Evolutionary conservation across 768 basidiomycete genomes (phyloP).

Genomic region (Lactarius vividus): DNA sequence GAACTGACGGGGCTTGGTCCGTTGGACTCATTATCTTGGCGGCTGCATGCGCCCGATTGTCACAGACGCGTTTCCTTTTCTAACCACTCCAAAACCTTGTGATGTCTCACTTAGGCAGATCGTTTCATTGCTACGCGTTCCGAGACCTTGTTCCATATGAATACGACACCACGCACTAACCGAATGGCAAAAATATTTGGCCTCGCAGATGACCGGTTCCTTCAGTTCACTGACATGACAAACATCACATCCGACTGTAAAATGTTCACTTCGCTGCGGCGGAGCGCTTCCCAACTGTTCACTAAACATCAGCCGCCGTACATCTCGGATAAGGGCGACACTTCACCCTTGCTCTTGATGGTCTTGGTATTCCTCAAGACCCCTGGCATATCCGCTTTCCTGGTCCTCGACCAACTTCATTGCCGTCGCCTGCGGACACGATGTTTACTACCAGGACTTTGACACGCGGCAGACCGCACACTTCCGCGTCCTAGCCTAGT

Average conservation of each 20-base stretch:
- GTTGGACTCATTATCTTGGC: neutral
- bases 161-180: slow-evolving; percentile 62
- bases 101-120: slow-evolving; percentile 44
- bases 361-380: slow-evolving; percentile 56
- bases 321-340: slow-evolving; percentile 54
- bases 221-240: slow-evolving; percentile 48
- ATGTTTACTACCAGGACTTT: slow-evolving; percentile 63
- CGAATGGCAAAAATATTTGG: slow-evolving; percentile 64
- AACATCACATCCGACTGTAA: slow-evolving; percentile 37
- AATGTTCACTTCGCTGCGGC: slow-evolving; percentile 49
- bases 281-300: slow-evolving; percentile 42
- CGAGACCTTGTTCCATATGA: slow-evolving; percentile 50
- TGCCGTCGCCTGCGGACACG: slow-evolving; percentile 56
- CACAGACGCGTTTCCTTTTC: slow-evolving; percentile 5
- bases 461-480: slow-evolving; percentile 51
- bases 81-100: neutral
- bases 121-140: slow-evolving; percentile 58
- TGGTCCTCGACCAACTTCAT: slow-evolving; percentile 62
- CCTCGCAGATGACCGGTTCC: slow-evolving; percentile 51
- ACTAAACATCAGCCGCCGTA: slow-evolving; percentile 52
- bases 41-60: neutral
- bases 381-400: slow-evolving; percentile 55
- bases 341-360: slow-evolving; percentile 59
- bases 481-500: slow-evolving; percentile 47
- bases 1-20: neutral